phyloP scores from a whole-genome alignment of 2,329 filamentous ascomycete genomes.

The Aspergillus sp. region DNA sequence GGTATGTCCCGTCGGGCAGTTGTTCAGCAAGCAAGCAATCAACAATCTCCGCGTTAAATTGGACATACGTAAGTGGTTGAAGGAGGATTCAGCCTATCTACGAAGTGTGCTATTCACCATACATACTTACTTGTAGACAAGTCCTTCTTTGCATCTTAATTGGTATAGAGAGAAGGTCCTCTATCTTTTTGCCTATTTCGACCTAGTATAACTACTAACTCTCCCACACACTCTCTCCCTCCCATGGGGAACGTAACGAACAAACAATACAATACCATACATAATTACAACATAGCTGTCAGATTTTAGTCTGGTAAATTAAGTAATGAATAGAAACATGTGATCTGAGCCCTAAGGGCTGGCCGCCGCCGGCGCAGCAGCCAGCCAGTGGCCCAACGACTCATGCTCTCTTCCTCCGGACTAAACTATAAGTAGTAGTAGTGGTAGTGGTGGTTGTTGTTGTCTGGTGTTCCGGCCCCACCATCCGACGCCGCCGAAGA shows the following conservation, averaged over 20 bases:
- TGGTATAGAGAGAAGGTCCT: background rate
- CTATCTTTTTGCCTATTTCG: background rate
- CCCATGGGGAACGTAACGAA: background rate
- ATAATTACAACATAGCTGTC: slow-evolving; percentile 3
- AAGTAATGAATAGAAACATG: slow-evolving; percentile 15
- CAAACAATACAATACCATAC: background rate
- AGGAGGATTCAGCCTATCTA: background rate
- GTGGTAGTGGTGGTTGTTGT: too few relatives aligned
- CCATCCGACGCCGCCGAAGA: slow-evolving; percentile 29
- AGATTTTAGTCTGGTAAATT: slow-evolving; percentile 13
- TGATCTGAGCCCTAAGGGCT: slow-evolving; percentile 23
- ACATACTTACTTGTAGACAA: too few relatives aligned
- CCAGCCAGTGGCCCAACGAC: background rate
- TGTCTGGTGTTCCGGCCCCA: slow-evolving; percentile 26
- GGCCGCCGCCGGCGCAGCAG: background rate
- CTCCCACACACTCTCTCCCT: too few relatives aligned
- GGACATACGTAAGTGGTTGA: background rate
- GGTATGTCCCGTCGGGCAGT: background rate
- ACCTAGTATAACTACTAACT: background rate
- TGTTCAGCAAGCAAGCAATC: too few relatives aligned
- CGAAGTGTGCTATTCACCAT: too few relatives aligned
- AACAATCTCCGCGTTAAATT: slow-evolving; percentile 2
- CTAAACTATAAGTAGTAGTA: background rate
- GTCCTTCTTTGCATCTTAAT: too few relatives aligned
- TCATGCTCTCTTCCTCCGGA: background rate